Evolutionary conservation across 345 rosid species (phyloP), one percentile per base, ranked within the genome.

Genomic region (Lenwebbia sp.): DNA sequence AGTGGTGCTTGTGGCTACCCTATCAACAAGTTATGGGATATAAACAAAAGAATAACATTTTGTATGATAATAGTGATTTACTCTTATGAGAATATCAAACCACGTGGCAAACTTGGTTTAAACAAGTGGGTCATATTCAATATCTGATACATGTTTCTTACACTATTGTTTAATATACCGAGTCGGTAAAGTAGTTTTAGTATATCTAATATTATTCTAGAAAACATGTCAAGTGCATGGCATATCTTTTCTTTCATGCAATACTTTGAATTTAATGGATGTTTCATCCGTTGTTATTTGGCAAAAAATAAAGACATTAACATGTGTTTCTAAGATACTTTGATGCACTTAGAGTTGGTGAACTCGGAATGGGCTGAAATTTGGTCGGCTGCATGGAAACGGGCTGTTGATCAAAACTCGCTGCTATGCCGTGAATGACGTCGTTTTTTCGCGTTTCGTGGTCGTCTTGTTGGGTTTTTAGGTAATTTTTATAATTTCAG

Each of bases 131-230:
- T 54, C n/a, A 22, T 8, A 23, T 55, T 54, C 10, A 19, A 15
- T 30, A 30, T 11, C 0, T 1, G 6, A 15, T 30, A 30, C 0
- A 0, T 30, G 23, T 10, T 30, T 33, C 30, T 60, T 2, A 0
- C 21, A 13, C n/a, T n/a, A n/a, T 60, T 60, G 28, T 13, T 60
- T n/a, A 58, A 58, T 58, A 15, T 58, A n/a, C 8, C 40, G 0
- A 60, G 9, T n/a, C 1, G 13, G 8, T 13, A 28, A 60, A 60
- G 37, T 28, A 60, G 9, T 60, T 58, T 60, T 60, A 2, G 10
- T 60, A 60, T 6, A 60, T 60, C 21, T 13, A 28, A 28, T 13
- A 13, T 60, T n/a, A 3, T 13, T 33, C 7, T 62, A 5, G 3
- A 49, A 49, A 49, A 3, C 51, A 62, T 62, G 17, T 62, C 41